Conservation (phyloP, 805 yeast genomes). For the Ogataea chonburiensis region DNA sequence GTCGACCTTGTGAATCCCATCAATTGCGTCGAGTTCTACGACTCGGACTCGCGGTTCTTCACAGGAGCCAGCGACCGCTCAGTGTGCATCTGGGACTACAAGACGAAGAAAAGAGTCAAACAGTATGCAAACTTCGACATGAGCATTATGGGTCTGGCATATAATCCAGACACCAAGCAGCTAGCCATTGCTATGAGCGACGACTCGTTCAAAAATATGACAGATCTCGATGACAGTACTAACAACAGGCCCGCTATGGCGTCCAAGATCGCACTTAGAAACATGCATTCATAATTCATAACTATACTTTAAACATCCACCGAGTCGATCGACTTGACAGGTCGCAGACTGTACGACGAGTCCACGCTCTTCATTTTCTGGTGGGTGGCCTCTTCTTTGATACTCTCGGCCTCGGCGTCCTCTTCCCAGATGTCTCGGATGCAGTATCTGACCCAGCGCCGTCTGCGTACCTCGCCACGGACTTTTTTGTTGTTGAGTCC, state of each 20-base stretch:
- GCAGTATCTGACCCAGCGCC: constrained; percentile 63
- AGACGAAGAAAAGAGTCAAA: constrained; percentile 29
- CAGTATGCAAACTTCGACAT: constrained; percentile 25
- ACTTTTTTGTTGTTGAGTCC: constrained; percentile 26
- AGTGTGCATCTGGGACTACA: constrained; percentile 34
- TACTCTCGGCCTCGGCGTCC: constrained; percentile 5
- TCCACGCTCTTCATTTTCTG: constrained; percentile 15
- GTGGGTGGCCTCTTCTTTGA: constrained; percentile 1
- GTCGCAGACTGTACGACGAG: constrained; percentile 9
- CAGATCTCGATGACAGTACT: constrained; percentile 17
- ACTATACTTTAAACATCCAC: constrained; percentile 11
- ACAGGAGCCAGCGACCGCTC: constrained; percentile 33
- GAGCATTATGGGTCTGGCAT: constrained; percentile 21
- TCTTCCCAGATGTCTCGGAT: constrained; percentile 28
- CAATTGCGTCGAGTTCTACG: constrained; percentile 20
- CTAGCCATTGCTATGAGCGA: constrained; percentile 44
- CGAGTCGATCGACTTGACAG: constrained; percentile 14
- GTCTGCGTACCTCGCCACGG: constrained; percentile 52
- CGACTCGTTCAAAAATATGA: constrained; percentile 39
- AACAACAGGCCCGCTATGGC: constrained; percentile 19
- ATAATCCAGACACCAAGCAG: constrained; percentile 12
- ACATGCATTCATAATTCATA: constrained; percentile 15
- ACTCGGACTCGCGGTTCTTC: constrained; percentile 19
- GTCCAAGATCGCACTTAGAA: constrained; percentile 19
- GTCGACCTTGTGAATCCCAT: constrained; percentile 28